Evolutionary conservation across 1,284 basidiomycete species (phyloP), one percentile per base, ranked within the genome.

Genomic region (Cryptococcus sp.): DNA sequence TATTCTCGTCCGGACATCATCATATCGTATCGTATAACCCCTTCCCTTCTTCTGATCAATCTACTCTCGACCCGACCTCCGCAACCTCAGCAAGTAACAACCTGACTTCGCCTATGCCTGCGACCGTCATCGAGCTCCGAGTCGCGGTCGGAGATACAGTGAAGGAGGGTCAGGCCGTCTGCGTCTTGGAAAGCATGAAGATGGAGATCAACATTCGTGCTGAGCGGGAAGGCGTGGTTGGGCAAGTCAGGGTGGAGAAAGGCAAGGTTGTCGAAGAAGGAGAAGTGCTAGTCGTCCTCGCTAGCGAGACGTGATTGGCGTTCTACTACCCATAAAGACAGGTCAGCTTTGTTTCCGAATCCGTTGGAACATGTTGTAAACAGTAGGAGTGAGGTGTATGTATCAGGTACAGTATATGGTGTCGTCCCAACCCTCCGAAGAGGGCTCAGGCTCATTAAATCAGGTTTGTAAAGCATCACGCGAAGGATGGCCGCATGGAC

Each of bases 151-250:
- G 91, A 0, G 87, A 93, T 57, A 79, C 76, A 41, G 89, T 95
- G n/a, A 85, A 86, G 73, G 85, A 85, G 73, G 91, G 90, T 0
- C 88, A 93, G 71, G 85, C 85, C 8, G 82, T 91, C 13, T 86
- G 93, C 30, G 86, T 95, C 20, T 78, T 95, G 66, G 93, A 95
- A 81, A 93, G 91, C 70, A 96, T 95, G 93, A 96, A 96, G 85
- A 94, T 91, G 64, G 92, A 93, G 81, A 94, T 89, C 51, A 89
- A 90, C 46, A 75, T 96, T 67, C 83, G 91, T 58, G 86, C 90
- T 13, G 83, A 84, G 56, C 81, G 81, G 5, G 81, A 82, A 46
- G 92, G 90, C 11, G 81, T 86, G 7, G 86, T 94, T 3, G 85
- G 82, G 64, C 81, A 82, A 42, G 84, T 94, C 8, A 85, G 84